These are phyloP conservation scores for Elaeis oleifera DNA, from an alignment of 202 grass and related monocot genomes.

Conservation along the genomic window DNA sequence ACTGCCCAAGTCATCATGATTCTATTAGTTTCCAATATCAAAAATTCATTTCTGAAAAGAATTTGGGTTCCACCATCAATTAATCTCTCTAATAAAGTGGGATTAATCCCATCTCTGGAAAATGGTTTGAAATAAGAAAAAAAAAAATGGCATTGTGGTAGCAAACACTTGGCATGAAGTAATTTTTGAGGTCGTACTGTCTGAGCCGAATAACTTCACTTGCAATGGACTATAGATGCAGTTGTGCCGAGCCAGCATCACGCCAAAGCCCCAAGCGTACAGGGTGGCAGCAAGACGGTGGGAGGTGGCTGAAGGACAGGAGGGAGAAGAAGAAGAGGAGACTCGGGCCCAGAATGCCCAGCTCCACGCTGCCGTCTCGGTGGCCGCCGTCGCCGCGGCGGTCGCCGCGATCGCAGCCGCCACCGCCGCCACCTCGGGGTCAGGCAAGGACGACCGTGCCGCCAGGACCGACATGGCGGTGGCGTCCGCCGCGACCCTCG, in stretches of 20 bases:
- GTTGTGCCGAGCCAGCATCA: conserved; percentile 48
- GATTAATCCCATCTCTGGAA: too few species aligned
- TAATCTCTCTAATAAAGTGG: too few species aligned
- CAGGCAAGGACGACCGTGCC: conserved; percentile 52
- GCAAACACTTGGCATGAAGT: too few species aligned
- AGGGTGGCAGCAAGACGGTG: conserved; percentile 76
- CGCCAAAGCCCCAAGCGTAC: conserved; percentile 50
- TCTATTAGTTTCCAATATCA: too few species aligned
- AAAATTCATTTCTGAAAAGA: too few species aligned
- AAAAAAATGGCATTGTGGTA: too few species aligned
- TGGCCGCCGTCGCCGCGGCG: conserved; percentile 69
- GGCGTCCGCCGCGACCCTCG: conserved; percentile 72
- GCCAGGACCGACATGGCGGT: conserved; percentile 70
- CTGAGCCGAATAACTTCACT: neutral
- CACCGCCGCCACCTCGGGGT: conserved; percentile 41
- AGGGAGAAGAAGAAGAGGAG: conserved; percentile 75
- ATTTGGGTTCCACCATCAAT: too few species aligned
- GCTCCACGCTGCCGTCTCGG: conserved; percentile 71
- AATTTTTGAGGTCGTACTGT: neutral
- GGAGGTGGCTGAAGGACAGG: conserved; percentile 87
- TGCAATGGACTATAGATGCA: conserved; percentile 28
- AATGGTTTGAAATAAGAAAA: too few species aligned
- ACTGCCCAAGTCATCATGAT: too few species aligned
- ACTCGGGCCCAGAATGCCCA: conserved; percentile 79
- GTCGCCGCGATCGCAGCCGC: conserved; percentile 70